Percentiles rank a stretch among this genome's conserved stretches.
These are phyloP conservation scores for Linum trigynum DNA, from an alignment of 345 rosid species.

Conservation along the genomic window DNA sequence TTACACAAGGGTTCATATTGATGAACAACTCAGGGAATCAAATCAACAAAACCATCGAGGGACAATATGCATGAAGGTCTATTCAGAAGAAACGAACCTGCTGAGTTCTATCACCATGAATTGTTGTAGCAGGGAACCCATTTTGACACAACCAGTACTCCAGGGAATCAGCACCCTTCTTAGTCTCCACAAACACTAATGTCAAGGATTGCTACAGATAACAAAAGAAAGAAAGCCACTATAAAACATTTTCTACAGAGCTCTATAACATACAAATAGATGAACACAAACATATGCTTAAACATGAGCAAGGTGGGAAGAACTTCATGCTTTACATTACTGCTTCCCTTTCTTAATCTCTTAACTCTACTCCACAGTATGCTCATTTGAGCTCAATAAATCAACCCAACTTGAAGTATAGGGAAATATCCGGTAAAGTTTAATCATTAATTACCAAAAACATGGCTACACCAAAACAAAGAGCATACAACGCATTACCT, in stretches of 20 bases:
- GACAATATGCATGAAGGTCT: background rate
- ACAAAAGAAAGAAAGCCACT: background rate
- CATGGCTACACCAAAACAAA: background rate
- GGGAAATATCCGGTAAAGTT: no score
- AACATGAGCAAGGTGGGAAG: background rate
- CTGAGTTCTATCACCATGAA: conserved; percentile 94
- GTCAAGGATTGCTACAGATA: conserved; percentile 79
- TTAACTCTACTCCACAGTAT: no score
- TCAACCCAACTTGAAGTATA: no score
- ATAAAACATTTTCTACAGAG: no score
- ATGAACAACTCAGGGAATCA: background rate
- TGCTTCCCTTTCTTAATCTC: no score
- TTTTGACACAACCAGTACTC: conserved; percentile 82
- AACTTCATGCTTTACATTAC: background rate
- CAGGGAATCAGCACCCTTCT: conserved; percentile 88
- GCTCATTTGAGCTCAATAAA: no score
- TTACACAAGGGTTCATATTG: background rate
- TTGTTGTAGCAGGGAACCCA: conserved; percentile 88
- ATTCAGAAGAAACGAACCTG: conserved; percentile 32
- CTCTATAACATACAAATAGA: background rate
- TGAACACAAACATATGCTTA: background rate
- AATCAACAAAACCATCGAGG: background rate
- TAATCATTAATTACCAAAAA: no score
- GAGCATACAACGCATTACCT: conserved; percentile 36
- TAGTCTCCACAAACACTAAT: conserved; percentile 96